Percentiles rank a stretch among this genome's conserved stretches.
These are phyloP conservation scores for Entrophospora sp. DNA, from an alignment of 192 early-diverging fungal genomes.

Conservation along the genomic window DNA sequence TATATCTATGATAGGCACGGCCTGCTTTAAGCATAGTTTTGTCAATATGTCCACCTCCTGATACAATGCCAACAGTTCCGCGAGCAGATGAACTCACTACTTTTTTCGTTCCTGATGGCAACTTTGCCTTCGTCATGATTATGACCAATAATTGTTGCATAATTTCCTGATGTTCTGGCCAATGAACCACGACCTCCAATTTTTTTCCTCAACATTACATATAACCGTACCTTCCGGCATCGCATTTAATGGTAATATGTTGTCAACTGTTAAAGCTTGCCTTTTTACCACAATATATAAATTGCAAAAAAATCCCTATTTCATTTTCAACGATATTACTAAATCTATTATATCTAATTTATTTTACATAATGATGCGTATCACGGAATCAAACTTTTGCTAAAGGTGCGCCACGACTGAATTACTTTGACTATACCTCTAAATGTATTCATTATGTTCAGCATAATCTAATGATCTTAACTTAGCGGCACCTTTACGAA, in stretches of 20 bases:
- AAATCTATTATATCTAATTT: too few species aligned
- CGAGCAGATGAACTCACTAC: constrained; percentile 81
- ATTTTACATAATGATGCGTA: constrained; percentile 50
- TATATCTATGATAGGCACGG: constrained; percentile 98
- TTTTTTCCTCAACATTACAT: constrained; percentile 86
- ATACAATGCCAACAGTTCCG: constrained; percentile 94
- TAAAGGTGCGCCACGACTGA: constrained; percentile 90
- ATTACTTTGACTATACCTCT: constrained; percentile 97
- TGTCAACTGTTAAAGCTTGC: constrained; percentile 83
- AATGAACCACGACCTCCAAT: constrained; percentile 92
- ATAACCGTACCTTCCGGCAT: constrained; percentile 98
- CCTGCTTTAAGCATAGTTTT: constrained; percentile 99
- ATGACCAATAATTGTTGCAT: constrained; percentile 97
- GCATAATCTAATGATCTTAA: too few species aligned
- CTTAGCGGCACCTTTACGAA: constrained; percentile 93
- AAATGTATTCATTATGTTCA: constrained; percentile 95
- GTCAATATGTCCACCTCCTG: constrained; percentile 97
- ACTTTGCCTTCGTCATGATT: constrained; percentile 89
- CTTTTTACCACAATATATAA: constrained; percentile 98
- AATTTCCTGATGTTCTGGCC: constrained; percentile 94
- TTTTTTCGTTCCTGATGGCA: constrained; percentile 98
- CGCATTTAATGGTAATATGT: constrained; percentile 82
- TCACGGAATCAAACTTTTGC: constrained; percentile 81
- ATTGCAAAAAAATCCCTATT: too few species aligned
- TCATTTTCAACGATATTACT: too few species aligned